Evolutionary conservation across 805 yeast species (phyloP), one percentile per base, ranked within the genome.

Genomic region (Blastobotrys terrestris): DNA sequence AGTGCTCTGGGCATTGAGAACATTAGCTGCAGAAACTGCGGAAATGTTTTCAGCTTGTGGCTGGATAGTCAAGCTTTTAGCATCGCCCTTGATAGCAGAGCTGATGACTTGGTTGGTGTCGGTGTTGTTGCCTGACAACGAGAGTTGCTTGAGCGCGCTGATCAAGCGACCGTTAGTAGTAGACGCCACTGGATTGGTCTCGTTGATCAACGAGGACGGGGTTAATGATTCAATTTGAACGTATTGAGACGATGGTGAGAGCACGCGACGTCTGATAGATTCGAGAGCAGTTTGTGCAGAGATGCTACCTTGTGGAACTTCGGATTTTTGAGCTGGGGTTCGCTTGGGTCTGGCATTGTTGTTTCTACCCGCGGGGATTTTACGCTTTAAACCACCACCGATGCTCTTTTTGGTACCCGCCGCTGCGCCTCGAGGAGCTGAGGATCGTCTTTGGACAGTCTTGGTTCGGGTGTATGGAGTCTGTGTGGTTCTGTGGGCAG

Each of bases 1-100:
- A 2, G 53, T 31, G 8, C 21, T 5, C 41, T 56, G 56, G 41
- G 59, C 48, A 31, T 56, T 56, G 22, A 55, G 41, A 14, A 48
- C 11, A 40, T 53, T 53, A 18, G 52, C 48, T n/a, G 54, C 21
- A 19, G 44, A 45, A 18, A 26, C 26, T n/a, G 53, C 16, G 18
- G 52, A 18, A 6, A 26, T 39, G 26, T 8, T 21, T 31, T 43
- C 18, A 20, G 3, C 46, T 44, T 21, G 39, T 18, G 41, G 20
- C 7, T 43, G 21, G 14, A 50, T 41, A 43, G 42, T 31, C 43
- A 20, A 44, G 18, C 48, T 44, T 7, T 20, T 14, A 3, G 45
- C 20, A 14, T 41, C 16, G 15, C 56, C 56, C 35, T 43, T 43
- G 39, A 51, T 49, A 16, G 44, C 46, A 14, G 49, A 21, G 44